Evolutionary conservation across 2,329 filamentous ascomycete species (phyloP).

Genomic region (Colletotrichum lini): DNA sequence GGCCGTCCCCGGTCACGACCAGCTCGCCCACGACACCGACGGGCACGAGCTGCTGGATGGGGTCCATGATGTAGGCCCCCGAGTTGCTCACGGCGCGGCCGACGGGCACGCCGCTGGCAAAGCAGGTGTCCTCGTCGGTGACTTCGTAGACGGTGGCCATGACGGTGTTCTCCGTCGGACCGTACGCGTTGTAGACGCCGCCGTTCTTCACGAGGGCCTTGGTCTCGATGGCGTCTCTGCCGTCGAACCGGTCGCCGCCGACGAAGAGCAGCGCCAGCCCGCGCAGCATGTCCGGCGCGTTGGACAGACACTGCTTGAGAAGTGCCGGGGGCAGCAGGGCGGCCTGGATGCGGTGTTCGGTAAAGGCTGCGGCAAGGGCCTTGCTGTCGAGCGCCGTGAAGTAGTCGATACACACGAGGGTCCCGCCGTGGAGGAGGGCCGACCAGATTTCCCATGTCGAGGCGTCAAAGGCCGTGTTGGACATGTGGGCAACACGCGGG

Average conservation of each 20-base stretch:
- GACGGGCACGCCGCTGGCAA: not conserved
- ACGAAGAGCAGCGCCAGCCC: not conserved
- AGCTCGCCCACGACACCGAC: conserved; percentile 14
- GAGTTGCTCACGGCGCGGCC: conserved; percentile 12
- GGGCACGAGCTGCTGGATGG: conserved; percentile 1
- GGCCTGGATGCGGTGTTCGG: not conserved
- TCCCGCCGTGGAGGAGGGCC: conserved; percentile 8
- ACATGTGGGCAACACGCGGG: conserved; percentile 1
- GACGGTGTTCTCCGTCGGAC: conserved; percentile 8
- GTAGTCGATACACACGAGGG: conserved; percentile 3
- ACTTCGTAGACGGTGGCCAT: conserved; percentile 8
- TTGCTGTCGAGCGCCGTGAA: conserved; percentile 13
- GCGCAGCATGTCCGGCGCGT: not conserved
- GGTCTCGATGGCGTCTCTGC: conserved; percentile 2
- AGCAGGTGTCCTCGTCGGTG: not conserved
- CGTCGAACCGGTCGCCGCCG: conserved; percentile 1
- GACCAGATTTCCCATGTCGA: conserved; percentile 11
- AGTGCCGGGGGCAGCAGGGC: conserved; percentile 4
- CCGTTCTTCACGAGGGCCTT: not conserved
- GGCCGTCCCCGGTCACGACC: conserved; percentile 11
- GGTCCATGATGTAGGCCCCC: conserved; percentile 7
- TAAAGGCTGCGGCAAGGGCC: not conserved
- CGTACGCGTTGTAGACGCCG: conserved; percentile 16
- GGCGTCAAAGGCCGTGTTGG: conserved; percentile 16
- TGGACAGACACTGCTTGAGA: conserved; percentile 9